Conservation (phyloP, 2,329 filamentous ascomycete species). For the Massarina eburnea region DNA sequence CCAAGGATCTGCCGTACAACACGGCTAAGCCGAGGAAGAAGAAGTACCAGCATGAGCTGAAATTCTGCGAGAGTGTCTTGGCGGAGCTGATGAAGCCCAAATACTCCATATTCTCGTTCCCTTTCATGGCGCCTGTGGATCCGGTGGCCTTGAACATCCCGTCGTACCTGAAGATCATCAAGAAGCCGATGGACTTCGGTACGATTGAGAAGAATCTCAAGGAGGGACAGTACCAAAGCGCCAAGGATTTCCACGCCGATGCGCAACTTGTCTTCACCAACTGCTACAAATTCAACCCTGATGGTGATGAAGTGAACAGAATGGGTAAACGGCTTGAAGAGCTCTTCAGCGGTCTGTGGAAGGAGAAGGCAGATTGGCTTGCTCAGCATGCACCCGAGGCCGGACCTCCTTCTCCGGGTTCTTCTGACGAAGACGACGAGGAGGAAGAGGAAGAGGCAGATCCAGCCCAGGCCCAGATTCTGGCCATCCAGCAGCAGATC, state of each 20-base stretch:
- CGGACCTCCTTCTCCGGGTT: constrained; percentile 66
- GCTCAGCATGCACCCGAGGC: constrained; percentile 70
- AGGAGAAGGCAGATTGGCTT: constrained; percentile 79
- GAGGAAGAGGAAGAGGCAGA: constrained; percentile 58
- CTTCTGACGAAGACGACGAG: constrained; percentile 69
- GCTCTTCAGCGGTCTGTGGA: constrained; percentile 75
- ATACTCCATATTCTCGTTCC: constrained; percentile 66
- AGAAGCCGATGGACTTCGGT: constrained; percentile 91
- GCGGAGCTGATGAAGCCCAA: constrained; percentile 76
- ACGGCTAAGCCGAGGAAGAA: constrained; percentile 83
- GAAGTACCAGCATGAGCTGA: constrained; percentile 84
- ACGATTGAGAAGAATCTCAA: constrained; percentile 80
- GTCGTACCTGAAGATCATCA: constrained; percentile 89
- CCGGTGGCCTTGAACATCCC: constrained; percentile 93
- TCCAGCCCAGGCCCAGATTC: constrained; percentile 47
- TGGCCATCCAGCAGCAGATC: constrained; percentile 65
- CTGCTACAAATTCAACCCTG: constrained; percentile 89
- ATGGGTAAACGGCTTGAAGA: constrained; percentile 73
- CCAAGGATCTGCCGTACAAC: constrained; percentile 87
- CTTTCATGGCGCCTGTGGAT: constrained; percentile 85
- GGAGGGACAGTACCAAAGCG: constrained; percentile 74
- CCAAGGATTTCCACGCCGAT: constrained; percentile 84
- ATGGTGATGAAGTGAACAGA: constrained; percentile 70
- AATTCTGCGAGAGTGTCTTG: constrained; percentile 83
- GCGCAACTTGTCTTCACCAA: constrained; percentile 83